A percentile compares a stretch with the other conserved stretches of the same genome.
Evolutionary conservation across 2,329 filamentous ascomycete species (phyloP).

Genomic region (Botryotinia globosa): DNA sequence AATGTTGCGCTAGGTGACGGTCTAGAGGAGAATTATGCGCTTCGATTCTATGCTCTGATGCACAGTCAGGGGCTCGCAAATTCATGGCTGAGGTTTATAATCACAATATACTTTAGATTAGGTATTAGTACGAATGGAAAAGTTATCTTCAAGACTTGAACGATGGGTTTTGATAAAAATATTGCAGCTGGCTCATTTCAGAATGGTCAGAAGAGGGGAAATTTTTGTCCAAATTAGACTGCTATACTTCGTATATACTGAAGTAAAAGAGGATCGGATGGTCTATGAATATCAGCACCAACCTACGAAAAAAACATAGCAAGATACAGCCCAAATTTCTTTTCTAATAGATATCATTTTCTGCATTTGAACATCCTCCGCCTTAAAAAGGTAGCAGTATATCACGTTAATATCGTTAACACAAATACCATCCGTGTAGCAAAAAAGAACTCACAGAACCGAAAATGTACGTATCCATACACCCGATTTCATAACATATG

Average conservation of each 20-base stretch:
- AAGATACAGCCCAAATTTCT: not conserved
- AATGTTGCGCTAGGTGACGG: not conserved
- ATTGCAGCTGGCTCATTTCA: not conserved
- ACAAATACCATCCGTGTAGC: not conserved
- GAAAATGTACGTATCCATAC: not conserved
- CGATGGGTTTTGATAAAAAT: not conserved
- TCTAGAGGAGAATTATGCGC: no score
- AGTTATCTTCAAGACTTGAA: not conserved
- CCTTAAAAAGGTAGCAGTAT: rapidly evolving
- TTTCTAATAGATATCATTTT: not conserved
- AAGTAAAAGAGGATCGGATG: not conserved
- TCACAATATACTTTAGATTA: not conserved
- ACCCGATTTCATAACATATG: no score
- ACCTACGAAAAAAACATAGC: not conserved
- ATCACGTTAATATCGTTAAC: no score
- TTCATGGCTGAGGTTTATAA: not conserved
- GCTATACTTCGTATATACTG: not conserved
- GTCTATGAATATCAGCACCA: rapidly evolving
- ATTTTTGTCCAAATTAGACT: no score
- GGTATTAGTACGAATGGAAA: not conserved
- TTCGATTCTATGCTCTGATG: not conserved
- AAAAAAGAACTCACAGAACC: not conserved
- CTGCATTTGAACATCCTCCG: not conserved
- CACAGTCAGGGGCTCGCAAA: not conserved
- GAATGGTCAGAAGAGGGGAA: no score